Percentiles rank a stretch among this genome's conserved stretches.
Conservation (phyloP, 2,329 filamentous ascomycete genomes). For the Fusarium circinatum region DNA sequence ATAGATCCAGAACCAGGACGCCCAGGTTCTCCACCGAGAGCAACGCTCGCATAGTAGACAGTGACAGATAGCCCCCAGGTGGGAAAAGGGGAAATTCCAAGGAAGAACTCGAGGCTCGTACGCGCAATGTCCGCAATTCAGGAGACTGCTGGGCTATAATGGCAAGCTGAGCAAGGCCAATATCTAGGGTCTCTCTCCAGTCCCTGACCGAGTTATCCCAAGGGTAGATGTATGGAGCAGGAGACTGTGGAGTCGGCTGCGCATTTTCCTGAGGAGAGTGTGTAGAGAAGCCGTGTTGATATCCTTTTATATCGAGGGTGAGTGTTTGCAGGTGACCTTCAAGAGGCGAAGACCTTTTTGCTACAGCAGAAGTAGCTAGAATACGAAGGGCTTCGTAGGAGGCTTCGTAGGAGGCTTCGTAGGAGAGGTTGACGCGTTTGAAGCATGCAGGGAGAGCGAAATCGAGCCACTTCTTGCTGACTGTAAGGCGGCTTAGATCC, state of each 20-base stretch:
- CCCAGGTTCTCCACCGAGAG: not conserved
- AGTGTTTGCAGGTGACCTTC: not conserved
- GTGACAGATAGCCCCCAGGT: not conserved
- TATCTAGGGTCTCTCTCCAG: not conserved
- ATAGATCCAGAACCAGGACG: not conserved
- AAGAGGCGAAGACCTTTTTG: not conserved
- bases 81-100: not conserved
- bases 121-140: not conserved
- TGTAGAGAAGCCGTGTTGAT: not conserved
- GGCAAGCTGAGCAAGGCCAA: not conserved
- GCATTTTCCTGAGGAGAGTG: too few species aligned
- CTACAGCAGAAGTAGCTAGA: not conserved
- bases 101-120: not conserved
- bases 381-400: not conserved
- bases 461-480: constrained; percentile 36
- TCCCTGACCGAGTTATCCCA: too few species aligned
- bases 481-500: constrained; percentile 23
- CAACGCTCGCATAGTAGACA: not conserved
- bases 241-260: too few species aligned
- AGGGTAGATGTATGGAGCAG: too few species aligned
- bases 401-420: too few species aligned
- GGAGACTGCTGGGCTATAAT: not conserved
- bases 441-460: constrained; percentile 8
- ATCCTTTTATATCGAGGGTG: not conserved
- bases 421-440: not conserved